Conservation (phyloP, 257 asterid species). For the Thymus mandschuricus region DNA sequence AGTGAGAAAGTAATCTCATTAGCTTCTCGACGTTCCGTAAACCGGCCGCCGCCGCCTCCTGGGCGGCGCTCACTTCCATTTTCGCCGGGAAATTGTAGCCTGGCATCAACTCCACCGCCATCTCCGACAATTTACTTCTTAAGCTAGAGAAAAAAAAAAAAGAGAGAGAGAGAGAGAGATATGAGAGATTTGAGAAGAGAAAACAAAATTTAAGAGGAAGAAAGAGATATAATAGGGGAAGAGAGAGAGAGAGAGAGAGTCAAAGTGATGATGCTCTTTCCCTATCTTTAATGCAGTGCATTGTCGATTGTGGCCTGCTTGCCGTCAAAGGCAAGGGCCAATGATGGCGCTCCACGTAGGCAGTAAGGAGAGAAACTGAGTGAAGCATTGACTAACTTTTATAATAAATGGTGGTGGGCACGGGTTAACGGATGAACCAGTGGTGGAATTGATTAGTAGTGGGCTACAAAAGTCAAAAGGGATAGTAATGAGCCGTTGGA, state of each 20-base stretch:
- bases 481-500: conserved; percentile 50
- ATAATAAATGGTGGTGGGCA: conserved; percentile 36
- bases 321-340: conserved; percentile 39
- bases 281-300: conserved; percentile 35
- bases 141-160: not conserved
- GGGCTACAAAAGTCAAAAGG: conserved; percentile 47
- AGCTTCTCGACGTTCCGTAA: conserved; percentile 62
- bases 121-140: conserved; percentile 30
- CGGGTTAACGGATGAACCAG: conserved; percentile 47
- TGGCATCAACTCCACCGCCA: conserved; percentile 61
- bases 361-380: conserved; percentile 24
- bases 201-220: conserved; percentile 21
- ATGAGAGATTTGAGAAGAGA: conserved; percentile 27
- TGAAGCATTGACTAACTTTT: conserved; percentile 42
- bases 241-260: conserved; percentile 32
- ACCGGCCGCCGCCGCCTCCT: conserved; percentile 67
- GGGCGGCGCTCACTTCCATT: conserved; percentile 59
- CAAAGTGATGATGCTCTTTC: conserved; percentile 43
- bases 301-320: conserved; percentile 36
- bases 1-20: conserved; percentile 46
- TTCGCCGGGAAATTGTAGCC: conserved; percentile 40
- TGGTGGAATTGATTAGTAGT: conserved; percentile 35
- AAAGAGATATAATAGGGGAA: conserved; percentile 33
- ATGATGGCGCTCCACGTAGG: conserved; percentile 34
- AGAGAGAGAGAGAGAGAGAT: too few species aligned